Percentiles rank a stretch among this genome's conserved stretches.
phyloP scores from a whole-genome alignment of 345 rosid species.

The Hibiscus mutabilis region DNA sequence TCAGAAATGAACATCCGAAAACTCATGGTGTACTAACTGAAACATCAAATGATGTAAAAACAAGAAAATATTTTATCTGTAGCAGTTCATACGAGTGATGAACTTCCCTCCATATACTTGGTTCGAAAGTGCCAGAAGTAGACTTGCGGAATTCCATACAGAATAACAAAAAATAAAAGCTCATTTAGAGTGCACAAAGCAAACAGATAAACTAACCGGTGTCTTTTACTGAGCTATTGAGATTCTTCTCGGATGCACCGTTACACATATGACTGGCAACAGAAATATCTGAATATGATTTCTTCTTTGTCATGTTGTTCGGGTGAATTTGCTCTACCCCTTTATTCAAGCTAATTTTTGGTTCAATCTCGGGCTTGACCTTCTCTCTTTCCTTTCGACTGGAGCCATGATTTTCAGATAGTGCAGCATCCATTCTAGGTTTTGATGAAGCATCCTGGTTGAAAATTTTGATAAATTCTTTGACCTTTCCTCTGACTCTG shows the following conservation, averaged over 20 bases:
- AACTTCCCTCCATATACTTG: background rate
- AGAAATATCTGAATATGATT: constrained; percentile 18
- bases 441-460: constrained; percentile 47
- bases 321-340: constrained; percentile 19
- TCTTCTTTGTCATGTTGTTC: constrained; percentile 15
- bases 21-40: background rate
- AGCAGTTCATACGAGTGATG: background rate
- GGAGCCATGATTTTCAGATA: constrained; percentile 34
- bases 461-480: constrained; percentile 71
- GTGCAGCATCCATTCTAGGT: constrained; percentile 16
- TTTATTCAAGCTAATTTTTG: constrained; percentile 17
- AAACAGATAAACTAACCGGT: constrained; percentile 34
- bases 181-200: background rate
- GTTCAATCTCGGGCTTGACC: constrained; percentile 17
- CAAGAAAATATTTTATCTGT: background rate
- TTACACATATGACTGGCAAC: constrained; percentile 13
- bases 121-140: background rate
- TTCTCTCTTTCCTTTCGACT: constrained; percentile 30
- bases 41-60: background rate
- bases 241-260: constrained; percentile 29
- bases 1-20: background rate
- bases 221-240: constrained; percentile 28
- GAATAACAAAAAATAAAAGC: background rate
- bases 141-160: background rate
- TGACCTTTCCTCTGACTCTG: constrained; percentile 55